Evolutionary conservation across 192 early-diverging fungal species (phyloP).

Genomic region (Obelidium mucronatum): DNA sequence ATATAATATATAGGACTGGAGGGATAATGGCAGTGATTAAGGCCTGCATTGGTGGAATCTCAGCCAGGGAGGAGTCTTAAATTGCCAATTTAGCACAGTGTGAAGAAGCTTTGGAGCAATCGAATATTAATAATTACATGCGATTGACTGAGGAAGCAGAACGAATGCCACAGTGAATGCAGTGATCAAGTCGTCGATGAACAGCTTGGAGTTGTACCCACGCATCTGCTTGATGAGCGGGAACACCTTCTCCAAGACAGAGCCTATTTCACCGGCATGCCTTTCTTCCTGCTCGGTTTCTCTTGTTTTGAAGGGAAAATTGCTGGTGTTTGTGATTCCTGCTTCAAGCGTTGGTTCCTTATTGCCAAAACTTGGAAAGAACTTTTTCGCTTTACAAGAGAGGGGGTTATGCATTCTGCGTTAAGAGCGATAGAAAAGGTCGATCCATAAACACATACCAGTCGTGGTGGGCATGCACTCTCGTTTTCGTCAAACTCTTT

Average conservation of each 20-base stretch:
- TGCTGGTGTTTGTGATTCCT: too few species aligned
- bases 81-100: background rate
- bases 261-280: too few species aligned
- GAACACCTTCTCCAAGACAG: background rate
- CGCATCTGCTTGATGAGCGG: constrained; percentile 12
- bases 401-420: too few species aligned
- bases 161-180: constrained; percentile 52
- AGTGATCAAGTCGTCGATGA: constrained; percentile 39
- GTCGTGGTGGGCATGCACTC: too few species aligned
- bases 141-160: constrained; percentile 53
- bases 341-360: too few species aligned
- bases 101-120: background rate
- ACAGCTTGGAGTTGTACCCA: constrained; percentile 2
- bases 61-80: constrained; percentile 37
- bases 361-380: too few species aligned
- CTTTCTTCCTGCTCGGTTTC: too few species aligned
- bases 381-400: too few species aligned
- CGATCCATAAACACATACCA: too few species aligned
- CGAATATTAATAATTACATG: constrained; percentile 31
- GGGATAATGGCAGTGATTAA: constrained; percentile 49
- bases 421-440: too few species aligned
- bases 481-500: too few species aligned
- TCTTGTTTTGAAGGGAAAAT: too few species aligned
- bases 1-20: constrained; percentile 44
- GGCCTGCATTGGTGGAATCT: constrained; percentile 33